A percentile compares a stretch with the other conserved stretches of the same genome.
Evolutionary conservation across 768 basidiomycete genomes (phyloP).

Genomic region (Tricholomella constricta): DNA sequence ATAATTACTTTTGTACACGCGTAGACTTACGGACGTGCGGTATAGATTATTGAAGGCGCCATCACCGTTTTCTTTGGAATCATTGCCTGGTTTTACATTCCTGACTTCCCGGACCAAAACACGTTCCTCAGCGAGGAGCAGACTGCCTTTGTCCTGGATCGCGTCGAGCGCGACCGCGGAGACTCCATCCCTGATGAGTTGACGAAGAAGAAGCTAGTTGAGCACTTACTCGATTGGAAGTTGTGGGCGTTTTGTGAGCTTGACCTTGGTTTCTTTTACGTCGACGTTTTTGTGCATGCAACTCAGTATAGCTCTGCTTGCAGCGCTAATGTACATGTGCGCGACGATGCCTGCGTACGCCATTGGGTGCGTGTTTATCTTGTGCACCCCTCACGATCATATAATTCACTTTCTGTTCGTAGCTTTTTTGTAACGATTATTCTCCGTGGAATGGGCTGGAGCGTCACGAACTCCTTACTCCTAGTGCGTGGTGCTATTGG

Average conservation of each 20-base stretch:
- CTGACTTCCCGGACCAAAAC: slow-evolving; percentile 52
- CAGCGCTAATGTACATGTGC: slow-evolving; percentile 53
- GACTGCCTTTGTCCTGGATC: slow-evolving; percentile 41
- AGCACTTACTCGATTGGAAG: slow-evolving; percentile 48
- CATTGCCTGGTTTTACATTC: slow-evolving; percentile 44
- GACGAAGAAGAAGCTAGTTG: slow-evolving; percentile 35
- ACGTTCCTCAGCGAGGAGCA: slow-evolving; percentile 43
- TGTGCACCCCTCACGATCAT: not conserved
- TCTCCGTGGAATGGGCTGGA: slow-evolving; percentile 52
- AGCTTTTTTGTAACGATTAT: slow-evolving; percentile 51
- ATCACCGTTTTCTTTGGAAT: slow-evolving; percentile 48
- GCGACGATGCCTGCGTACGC: slow-evolving; percentile 51
- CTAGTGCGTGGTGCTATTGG: slow-evolving; percentile 31
- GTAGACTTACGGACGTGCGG: slow-evolving; percentile 1
- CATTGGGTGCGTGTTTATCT: slow-evolving; percentile 38
- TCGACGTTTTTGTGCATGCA: not conserved
- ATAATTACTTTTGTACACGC: not conserved
- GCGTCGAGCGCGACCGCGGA: slow-evolving; percentile 52
- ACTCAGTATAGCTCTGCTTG: not conserved
- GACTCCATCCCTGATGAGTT: slow-evolving; percentile 49
- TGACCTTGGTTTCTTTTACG: not conserved
- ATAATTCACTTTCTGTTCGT: slow-evolving; percentile 4
- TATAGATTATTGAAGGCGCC: slow-evolving; percentile 50
- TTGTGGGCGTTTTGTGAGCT: slow-evolving; percentile 46
- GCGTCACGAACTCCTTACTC: slow-evolving; percentile 39